Conservation (phyloP, 2,329 filamentous ascomycete species). For the Claviceps arundinis region DNA sequence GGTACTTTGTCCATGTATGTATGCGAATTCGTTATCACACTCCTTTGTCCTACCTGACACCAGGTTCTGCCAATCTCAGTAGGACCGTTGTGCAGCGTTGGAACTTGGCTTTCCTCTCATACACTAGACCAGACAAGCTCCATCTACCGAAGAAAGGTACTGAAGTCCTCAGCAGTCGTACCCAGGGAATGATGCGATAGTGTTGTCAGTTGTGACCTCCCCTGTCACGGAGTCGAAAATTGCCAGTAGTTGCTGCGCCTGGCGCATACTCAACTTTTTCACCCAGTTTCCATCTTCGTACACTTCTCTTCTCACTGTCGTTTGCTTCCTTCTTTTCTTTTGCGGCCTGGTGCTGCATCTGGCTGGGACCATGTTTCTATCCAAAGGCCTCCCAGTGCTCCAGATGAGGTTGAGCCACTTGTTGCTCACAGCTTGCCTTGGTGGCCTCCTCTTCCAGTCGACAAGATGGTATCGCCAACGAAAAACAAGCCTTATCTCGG, state of each 20-base stretch:
- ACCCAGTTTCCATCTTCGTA: not conserved
- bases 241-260: not conserved
- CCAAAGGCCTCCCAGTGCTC: conserved; percentile 12
- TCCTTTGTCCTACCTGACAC: not conserved
- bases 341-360: conserved; percentile 4
- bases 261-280: not conserved
- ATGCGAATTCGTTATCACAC: not conserved
- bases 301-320: not conserved
- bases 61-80: not conserved
- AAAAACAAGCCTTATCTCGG: conserved; percentile 1
- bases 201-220: not conserved
- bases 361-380: conserved; percentile 14
- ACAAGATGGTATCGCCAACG: conserved; percentile 7
- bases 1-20: not conserved
- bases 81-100: conserved; percentile 2
- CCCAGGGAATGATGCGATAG: not conserved
- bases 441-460: conserved; percentile 13
- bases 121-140: not conserved
- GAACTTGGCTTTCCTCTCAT: not conserved
- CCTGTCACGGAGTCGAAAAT: not conserved
- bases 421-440: conserved; percentile 13
- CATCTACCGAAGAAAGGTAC: not conserved
- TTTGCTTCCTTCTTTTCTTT: not conserved
- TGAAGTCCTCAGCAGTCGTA: not conserved
- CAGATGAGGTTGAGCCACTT: conserved; percentile 13